Conservation (phyloP, 306 rosid species). For the Argentina anserina region DNA sequence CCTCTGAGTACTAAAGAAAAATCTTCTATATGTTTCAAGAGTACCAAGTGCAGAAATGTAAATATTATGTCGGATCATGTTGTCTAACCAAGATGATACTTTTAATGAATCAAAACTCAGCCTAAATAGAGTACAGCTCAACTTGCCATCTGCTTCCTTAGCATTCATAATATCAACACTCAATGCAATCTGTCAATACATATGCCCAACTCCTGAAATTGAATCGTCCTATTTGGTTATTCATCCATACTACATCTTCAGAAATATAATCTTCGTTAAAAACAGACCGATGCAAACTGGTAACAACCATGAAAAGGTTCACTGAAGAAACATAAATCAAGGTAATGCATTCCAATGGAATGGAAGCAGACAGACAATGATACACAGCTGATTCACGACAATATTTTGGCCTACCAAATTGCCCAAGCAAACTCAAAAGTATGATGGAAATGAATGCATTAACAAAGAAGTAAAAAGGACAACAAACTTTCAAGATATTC, state of each 20-base stretch:
- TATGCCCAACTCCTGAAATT: neutral
- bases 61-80: neutral
- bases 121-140: neutral
- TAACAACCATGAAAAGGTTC: neutral
- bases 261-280: neutral
- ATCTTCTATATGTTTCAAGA: neutral
- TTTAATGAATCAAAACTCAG: neutral
- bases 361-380: neutral
- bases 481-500: neutral
- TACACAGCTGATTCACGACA: neutral
- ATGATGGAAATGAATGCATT: neutral
- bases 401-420: neutral
- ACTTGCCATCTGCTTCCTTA: neutral
- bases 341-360: neutral
- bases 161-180: neutral
- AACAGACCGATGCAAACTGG: neutral
- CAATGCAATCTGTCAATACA: neutral
- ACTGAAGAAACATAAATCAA: neutral
- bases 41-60: conserved; percentile 2
- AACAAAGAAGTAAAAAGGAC: no score
- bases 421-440: neutral
- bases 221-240: neutral
- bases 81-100: neutral
- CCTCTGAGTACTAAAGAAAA: neutral
- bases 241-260: neutral